Evolutionary conservation across 331 rosid genomes (phyloP), one percentile per base, ranked within the genome.

Genomic region (Phaseolus coccineus): DNA sequence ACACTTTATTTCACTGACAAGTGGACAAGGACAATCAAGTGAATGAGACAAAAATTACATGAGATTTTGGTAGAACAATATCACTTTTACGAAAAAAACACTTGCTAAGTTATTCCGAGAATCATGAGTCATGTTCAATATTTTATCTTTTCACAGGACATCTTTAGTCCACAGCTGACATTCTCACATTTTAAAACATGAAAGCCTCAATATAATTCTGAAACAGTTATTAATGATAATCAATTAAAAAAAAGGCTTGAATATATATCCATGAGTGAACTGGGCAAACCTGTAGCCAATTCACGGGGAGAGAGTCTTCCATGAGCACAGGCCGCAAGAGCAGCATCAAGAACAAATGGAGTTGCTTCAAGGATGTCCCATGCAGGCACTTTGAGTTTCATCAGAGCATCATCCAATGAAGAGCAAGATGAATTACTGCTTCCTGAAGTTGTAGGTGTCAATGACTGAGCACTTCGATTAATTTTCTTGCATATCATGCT

Each of bases 311-410:
- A 90, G 69, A 96, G 85, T 78, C 89, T 87, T 86, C 99, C 99
- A 81, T 96, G 94, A 53, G 97, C 98, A 86, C 97, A 93, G 8
- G 98, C 99, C 40, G 99, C 88, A 66, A 96, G 98, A 81, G 96
- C 97, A 70, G 96, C 97, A 81, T 96, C 96, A 82, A 91, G 94
- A 69, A 93, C 99, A 79, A 90, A 90, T 47, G 99, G 99, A 83
- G 91, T 84, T 71, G 99, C 98, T 90, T 96, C 97, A 47, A 96
- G 89, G 80, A 96, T 96, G 82, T 96, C 98, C 98, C 99, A 96
- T 53, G 98, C 97, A 51, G 99, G 99, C 76, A 96, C 90, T 85
- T 90, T 91, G 75, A 92, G 96, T 83, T 89, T 90, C 81, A 85
- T 58, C 74, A 81, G 71, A 81, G 84, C 48, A 15, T 96, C 99